These are phyloP conservation scores for Penicillium sp. DNA, from an alignment of 2,329 filamentous ascomycete genomes.

Conservation along the genomic window DNA sequence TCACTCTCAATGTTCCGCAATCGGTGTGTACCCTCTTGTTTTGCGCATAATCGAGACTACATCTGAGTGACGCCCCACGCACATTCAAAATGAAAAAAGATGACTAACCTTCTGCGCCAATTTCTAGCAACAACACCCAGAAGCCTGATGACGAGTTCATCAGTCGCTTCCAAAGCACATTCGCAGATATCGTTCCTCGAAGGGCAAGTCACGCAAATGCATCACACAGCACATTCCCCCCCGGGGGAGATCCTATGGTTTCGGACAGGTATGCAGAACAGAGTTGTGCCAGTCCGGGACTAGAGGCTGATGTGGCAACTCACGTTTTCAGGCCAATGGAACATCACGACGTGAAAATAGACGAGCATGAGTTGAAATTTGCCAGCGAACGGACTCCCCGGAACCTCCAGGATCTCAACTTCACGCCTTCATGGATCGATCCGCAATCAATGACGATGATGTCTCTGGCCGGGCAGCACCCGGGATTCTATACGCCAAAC, in stretches of 20 bases:
- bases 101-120: neutral
- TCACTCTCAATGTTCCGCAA: conserved; percentile 49
- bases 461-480: conserved; percentile 74
- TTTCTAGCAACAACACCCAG: conserved; percentile 69
- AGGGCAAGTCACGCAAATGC: conserved; percentile 43
- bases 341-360: conserved; percentile 45
- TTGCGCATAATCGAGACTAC: neutral
- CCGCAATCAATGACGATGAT: conserved; percentile 80
- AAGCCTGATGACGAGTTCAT: conserved; percentile 86
- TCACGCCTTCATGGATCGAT: conserved; percentile 87
- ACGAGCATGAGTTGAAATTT: conserved; percentile 63
- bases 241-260: conserved; percentile 26
- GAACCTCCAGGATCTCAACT: conserved; percentile 79
- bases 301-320: conserved; percentile 9
- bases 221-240: conserved; percentile 14
- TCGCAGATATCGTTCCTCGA: conserved; percentile 67
- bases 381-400: conserved; percentile 76
- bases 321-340: conserved; percentile 3
- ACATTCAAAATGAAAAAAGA: neutral
- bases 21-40: conserved; percentile 39
- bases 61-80: neutral
- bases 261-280: conserved; percentile 26
- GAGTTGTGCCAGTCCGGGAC: neutral
- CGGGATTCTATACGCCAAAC: conserved; percentile 86
- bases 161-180: conserved; percentile 79